A percentile compares a stretch with the other conserved stretches of the same genome.
Conservation (phyloP, 2,329 filamentous ascomycete species). For the Catunica adiposa region DNA sequence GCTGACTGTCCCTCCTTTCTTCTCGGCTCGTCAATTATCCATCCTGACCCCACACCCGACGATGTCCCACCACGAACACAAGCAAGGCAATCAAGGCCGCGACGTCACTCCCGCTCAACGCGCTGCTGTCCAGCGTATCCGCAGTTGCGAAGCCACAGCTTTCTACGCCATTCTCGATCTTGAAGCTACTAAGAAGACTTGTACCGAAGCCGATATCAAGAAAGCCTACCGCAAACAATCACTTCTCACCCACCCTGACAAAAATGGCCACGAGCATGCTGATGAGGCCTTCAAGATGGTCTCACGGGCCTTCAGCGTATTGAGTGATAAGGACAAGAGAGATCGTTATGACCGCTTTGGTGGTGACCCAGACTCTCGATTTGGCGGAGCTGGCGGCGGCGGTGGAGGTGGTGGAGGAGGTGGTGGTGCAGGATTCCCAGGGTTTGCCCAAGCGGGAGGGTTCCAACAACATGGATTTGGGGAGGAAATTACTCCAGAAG, state of each 20-base stretch:
- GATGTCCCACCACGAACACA: conserved; percentile 39
- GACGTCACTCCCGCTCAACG: conserved; percentile 82
- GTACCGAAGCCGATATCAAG: conserved; percentile 75
- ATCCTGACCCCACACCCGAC: background rate
- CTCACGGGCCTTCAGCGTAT: conserved; percentile 75
- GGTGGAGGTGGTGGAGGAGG: conserved; percentile 32
- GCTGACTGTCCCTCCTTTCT: background rate
- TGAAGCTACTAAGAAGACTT: conserved; percentile 43
- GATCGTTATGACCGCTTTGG: conserved; percentile 76
- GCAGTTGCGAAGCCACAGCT: conserved; percentile 64
- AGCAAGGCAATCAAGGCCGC: conserved; percentile 59
- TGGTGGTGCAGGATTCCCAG: background rate
- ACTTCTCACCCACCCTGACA: conserved; percentile 91
- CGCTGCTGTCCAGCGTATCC: conserved; percentile 75
- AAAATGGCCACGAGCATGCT: conserved; percentile 89
- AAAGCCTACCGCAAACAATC: conserved; percentile 94
- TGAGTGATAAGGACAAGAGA: conserved; percentile 88
- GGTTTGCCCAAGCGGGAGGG: background rate
- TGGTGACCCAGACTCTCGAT: conserved; percentile 80
- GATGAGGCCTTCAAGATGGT: conserved; percentile 99
- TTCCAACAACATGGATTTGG: conserved; percentile 37
- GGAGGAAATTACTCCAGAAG: conserved; percentile 87
- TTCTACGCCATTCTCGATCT: conserved; percentile 92
- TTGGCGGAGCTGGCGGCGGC: conserved; percentile 33
- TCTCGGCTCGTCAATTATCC: background rate